Percentiles rank a stretch among this genome's conserved stretches.
These are phyloP conservation scores for Candida nemodendra DNA, from an alignment of 805 yeast genomes.

Conservation along the genomic window DNA sequence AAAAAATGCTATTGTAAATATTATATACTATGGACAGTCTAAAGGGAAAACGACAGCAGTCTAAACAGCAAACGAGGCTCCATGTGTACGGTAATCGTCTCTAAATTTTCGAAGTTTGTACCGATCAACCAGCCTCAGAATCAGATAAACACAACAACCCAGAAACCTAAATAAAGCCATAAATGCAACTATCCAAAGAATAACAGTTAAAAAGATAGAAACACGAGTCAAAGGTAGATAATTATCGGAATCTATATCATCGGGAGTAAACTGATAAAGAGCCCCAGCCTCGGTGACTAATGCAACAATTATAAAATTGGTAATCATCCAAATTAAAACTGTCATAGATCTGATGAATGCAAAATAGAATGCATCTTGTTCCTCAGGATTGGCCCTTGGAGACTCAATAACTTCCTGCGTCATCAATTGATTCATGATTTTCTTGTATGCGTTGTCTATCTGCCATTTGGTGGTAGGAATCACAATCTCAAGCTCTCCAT, in stretches of 20 bases:
- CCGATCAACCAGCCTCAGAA: conserved; percentile 27
- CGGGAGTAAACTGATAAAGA: conserved; percentile 45
- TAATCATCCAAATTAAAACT: conserved; percentile 84
- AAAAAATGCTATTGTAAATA: too few species aligned
- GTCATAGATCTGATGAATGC: conserved; percentile 89
- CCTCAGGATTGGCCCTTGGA: conserved; percentile 36
- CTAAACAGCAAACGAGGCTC: conserved; percentile 21
- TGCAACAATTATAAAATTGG: conserved; percentile 79
- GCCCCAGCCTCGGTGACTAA: conserved; percentile 87
- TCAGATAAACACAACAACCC: conserved; percentile 66
- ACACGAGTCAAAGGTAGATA: conserved; percentile 42
- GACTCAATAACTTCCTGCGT: conserved; percentile 33
- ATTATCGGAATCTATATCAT: conserved; percentile 31
- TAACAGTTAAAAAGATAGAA: conserved; percentile 72
- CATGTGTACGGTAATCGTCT: conserved; percentile 14
- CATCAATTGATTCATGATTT: conserved; percentile 59
- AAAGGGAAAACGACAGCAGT: too few species aligned
- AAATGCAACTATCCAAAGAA: conserved; percentile 90
- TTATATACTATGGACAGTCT: too few species aligned
- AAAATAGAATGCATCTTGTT: conserved; percentile 70
- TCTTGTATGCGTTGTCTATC: conserved; percentile 70
- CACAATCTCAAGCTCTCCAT: conserved; percentile 65
- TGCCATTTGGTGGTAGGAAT: conserved; percentile 76
- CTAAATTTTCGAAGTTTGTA: conserved; percentile 18
- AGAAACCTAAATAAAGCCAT: conserved; percentile 80